Conservation (phyloP, 169 alveolate genomes). For the Eimeria necatrix region DNA sequence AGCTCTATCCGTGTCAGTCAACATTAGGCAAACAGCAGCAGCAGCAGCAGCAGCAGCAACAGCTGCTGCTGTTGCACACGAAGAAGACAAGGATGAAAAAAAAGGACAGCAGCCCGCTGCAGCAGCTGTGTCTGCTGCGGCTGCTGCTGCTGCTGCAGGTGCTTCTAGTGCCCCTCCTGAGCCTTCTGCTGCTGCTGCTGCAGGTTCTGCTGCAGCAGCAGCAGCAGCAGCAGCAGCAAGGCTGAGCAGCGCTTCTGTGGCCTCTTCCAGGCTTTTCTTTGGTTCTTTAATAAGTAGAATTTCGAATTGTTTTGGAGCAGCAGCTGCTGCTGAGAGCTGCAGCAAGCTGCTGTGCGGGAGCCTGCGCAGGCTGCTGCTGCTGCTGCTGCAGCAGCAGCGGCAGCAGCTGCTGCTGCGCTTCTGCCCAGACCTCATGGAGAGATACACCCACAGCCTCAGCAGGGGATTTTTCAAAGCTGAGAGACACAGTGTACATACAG, state of each 20-base stretch:
- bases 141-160: neutral
- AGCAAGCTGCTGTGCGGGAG: constrained; percentile 2
- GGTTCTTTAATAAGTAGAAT: too few species aligned
- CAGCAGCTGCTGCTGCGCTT: constrained; percentile 77
- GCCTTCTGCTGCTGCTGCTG: neutral
- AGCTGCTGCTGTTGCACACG: neutral
- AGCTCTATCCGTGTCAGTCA: too few species aligned
- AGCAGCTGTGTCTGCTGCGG: constrained; percentile 13
- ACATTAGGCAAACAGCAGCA: too few species aligned
- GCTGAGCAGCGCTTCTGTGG: too few species aligned
- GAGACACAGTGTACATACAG: constrained; percentile 71
- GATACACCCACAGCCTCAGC: constrained; percentile 65
- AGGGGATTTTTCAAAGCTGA: constrained; percentile 56
- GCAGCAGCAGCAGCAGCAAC: neutral
- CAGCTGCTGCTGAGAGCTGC: neutral
- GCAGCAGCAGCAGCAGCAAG: too few species aligned
- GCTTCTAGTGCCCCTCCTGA: neutral
- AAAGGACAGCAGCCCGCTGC: neutral
- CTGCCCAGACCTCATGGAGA: constrained; percentile 73
- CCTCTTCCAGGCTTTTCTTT: too few species aligned
- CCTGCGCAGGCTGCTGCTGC: constrained; percentile 14
- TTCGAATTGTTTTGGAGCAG: neutral
- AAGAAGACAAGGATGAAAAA: neutral
- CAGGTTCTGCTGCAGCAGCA: too few species aligned
- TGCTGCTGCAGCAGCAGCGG: constrained; percentile 70